Conservation (phyloP, 1,139 yeast genomes). For the Pichiaceae sp. region DNA sequence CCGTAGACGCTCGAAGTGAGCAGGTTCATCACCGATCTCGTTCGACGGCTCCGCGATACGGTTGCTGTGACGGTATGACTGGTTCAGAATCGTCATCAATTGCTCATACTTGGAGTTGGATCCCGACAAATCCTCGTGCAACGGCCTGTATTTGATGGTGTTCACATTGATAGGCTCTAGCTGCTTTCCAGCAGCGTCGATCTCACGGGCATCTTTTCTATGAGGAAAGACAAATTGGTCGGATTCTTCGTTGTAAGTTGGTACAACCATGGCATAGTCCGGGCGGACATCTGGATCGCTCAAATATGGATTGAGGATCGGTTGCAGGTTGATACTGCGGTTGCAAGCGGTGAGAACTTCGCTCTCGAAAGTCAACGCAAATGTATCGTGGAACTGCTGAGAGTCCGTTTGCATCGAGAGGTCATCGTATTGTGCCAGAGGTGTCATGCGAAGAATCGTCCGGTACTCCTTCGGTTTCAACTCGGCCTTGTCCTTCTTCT, state of each 20-base stretch:
- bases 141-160: constrained; percentile 32
- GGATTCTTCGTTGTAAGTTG: constrained; percentile 34
- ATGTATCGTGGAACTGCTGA: constrained; percentile 69
- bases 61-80: constrained; percentile 27
- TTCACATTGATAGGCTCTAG: constrained; percentile 19
- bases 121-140: constrained; percentile 62
- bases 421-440: constrained; percentile 76
- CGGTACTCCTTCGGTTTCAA: constrained; percentile 59
- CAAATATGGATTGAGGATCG: constrained; percentile 60
- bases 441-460: constrained; percentile 73
- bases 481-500: not conserved
- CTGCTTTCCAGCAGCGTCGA: constrained; percentile 21
- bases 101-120: constrained; percentile 87
- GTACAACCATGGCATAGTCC: constrained; percentile 29
- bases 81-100: constrained; percentile 51
- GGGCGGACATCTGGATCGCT: constrained; percentile 40
- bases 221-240: constrained; percentile 35
- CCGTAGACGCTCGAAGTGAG: constrained; percentile 40
- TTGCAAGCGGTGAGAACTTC: constrained; percentile 74
- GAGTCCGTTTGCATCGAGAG: constrained; percentile 76
- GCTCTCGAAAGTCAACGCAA: constrained; percentile 72
- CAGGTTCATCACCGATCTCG: constrained; percentile 27
- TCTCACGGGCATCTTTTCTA: constrained; percentile 38
- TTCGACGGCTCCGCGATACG: constrained; percentile 18
- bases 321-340: constrained; percentile 66